A percentile compares a stretch with the other conserved stretches of the same genome.
These are phyloP conservation scores for Cercospora berteroae DNA, from an alignment of 2,329 filamentous ascomycete genomes.

Conservation along the genomic window DNA sequence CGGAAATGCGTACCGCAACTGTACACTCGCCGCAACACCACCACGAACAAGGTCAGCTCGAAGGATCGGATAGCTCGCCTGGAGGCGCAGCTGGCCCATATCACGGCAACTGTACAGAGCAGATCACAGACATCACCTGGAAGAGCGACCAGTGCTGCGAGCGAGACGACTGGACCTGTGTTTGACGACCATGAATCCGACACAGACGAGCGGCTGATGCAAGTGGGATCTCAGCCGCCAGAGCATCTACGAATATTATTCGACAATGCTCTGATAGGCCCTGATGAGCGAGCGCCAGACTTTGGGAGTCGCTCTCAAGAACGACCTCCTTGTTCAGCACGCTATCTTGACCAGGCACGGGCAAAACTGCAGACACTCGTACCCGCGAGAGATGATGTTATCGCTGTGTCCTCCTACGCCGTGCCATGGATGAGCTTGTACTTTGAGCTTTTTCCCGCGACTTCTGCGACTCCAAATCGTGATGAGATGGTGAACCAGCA, in stretches of 20 bases:
- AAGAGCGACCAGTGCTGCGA: not conserved
- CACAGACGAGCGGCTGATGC: slow-evolving; percentile 1
- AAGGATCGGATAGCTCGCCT: slow-evolving; percentile 22
- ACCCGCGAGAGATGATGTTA: slow-evolving; percentile 30
- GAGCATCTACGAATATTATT: slow-evolving; percentile 35
- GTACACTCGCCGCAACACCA: slow-evolving; percentile 7
- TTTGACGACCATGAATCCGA: slow-evolving; percentile 9
- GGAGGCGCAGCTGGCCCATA: slow-evolving; percentile 20
- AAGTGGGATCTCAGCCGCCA: slow-evolving; percentile 16
- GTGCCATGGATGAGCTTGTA: slow-evolving; percentile 34
- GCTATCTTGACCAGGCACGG: slow-evolving; percentile 24
- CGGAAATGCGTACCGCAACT: slow-evolving; percentile 20
- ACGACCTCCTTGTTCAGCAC: slow-evolving; percentile 12
- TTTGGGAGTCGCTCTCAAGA: not conserved
- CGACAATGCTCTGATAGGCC: slow-evolving; percentile 34
- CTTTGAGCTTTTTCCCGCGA: slow-evolving; percentile 29
- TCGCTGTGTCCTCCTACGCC: slow-evolving; percentile 26
- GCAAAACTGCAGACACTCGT: slow-evolving; percentile 28
- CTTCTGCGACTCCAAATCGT: slow-evolving; percentile 20
- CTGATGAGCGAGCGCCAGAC: slow-evolving; percentile 12
- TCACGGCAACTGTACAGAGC: slow-evolving; percentile 14
- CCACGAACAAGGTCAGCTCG: slow-evolving; percentile 14
- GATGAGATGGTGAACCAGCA: slow-evolving; percentile 31
- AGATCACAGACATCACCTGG: not conserved
- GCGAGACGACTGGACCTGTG: not conserved